Evolutionary conservation across 2,329 filamentous ascomycete species (phyloP), one percentile per base, ranked within the genome.

Genomic region (Beauveria medogensis): DNA sequence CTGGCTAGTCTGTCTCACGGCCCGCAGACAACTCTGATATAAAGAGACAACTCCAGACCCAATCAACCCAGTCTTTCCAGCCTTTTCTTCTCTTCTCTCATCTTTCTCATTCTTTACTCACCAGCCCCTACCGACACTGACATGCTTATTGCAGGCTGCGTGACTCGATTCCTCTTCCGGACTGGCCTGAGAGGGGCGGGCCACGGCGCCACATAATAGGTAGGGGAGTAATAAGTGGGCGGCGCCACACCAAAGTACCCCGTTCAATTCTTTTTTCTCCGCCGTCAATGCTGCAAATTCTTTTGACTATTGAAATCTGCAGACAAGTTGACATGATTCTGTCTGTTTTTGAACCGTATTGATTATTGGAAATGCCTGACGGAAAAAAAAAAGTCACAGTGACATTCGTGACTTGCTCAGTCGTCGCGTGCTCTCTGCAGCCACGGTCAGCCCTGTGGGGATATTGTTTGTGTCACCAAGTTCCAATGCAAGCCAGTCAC

Each of bases 91-190:
- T 24, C 24, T 55, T 26, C 4, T 47, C 4, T 14, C 6, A 2
- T 24, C 14, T 2, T 10, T 12, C 4, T 34, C 12, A 12, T 9
- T 30, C 2, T 30, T 9, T 3, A 30, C 10, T 30, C 41, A 9
- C 18, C 44, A 30, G 3, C 30, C 30, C 30, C 4, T 34, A 34
- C 34, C 5, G 34, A 37, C 34, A 37, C 34, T 14, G 4, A 37
- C 26, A 14, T 55, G 14, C 2, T 55, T 24, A 5, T 46, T 57
- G 28, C 44, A 41, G 30, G 30, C 41, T 57, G 55, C 55, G 55
- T 57, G 55, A 57, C 55, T 41, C 44, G 30, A 50, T 50, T n/a
- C 55, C 55, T n/a, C 55, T 50, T 58, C 30, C 1, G 55, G 46
- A 41, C 44, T 28, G 28, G 28, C 44, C 28, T 48, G 22, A 41